Evolutionary conservation across 768 basidiomycete species (phyloP), one percentile per base, ranked within the genome.

Genomic region (Gymnopilus junonius): DNA sequence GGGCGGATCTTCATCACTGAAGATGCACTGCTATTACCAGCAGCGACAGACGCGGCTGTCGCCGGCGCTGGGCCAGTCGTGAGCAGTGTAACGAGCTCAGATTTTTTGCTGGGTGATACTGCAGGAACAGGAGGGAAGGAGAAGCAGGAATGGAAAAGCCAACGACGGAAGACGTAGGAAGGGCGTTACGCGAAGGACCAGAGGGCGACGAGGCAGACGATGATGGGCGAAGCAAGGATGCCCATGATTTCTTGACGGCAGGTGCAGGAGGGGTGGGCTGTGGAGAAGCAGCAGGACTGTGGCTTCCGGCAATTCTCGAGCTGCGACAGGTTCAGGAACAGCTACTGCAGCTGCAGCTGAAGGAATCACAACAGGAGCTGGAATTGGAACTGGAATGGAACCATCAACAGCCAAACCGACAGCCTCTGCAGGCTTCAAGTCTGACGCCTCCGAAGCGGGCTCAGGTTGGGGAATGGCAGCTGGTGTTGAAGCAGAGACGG

Each of bases 111-210:
- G 1, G 75, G 69, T 4, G 80, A 65, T 21, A 81, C 70, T 4
- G 77, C 45, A 12, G 72, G 21, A 10, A 71, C 20, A 21, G 74
- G 42, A 12, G 71, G 57, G 6, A 72, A 4, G 75, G 39, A 5
- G 81, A 73, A 8, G 85, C 90, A 2, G 91, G 85, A 65, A 93
- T 80, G 45, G 91, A 94, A 71, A 92, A 83, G 4, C 91, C 91
- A 12, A 92, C 83, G 53, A 92, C 83, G 54, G 85, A 83, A 8
- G 91, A 93, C 0, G 84, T 87, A 2, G 90, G 91, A 15, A 92
- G 85, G 3, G 83, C 72, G 59, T 81, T 83, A 45, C 75, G 68
- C 25, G 75, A 71, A 55, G 78, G 80, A 69, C 69, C 66, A 31
- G 72, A 51, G 11, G 72, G 74, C 0, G 78, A 65, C 0, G 83